Percentiles rank a stretch among this genome's conserved stretches.
These are phyloP conservation scores for Coemansia sp. DNA, from an alignment of 192 early-diverging fungal species.

Conservation along the genomic window DNA sequence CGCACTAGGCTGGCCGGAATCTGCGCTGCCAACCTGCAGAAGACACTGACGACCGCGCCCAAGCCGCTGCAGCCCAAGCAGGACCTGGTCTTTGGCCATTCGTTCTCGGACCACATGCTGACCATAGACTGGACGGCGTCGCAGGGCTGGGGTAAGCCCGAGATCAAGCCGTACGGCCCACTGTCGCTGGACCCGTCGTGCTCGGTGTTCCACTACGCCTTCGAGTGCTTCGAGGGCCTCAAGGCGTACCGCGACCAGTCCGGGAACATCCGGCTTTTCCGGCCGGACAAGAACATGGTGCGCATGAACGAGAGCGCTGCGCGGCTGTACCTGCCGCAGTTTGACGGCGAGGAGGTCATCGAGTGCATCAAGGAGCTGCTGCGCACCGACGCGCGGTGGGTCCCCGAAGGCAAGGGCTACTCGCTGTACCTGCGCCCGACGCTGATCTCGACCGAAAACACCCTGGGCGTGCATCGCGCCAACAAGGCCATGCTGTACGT, in stretches of 20 bases:
- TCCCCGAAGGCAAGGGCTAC: slow-evolving; percentile 87
- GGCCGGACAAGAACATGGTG: slow-evolving; percentile 96
- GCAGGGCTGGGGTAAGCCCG: slow-evolving; percentile 77
- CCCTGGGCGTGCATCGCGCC: slow-evolving; percentile 76
- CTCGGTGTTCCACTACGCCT: slow-evolving; percentile 89
- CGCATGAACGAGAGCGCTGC: slow-evolving; percentile 77
- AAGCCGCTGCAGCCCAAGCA: slow-evolving; percentile 27
- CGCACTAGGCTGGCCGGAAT: slow-evolving; percentile 18
- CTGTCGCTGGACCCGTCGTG: slow-evolving; percentile 77
- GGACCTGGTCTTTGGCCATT: slow-evolving; percentile 78
- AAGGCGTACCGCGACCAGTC: slow-evolving; percentile 89
- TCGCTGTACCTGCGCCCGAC: slow-evolving; percentile 94
- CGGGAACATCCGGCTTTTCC: slow-evolving; percentile 86
- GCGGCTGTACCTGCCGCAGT: slow-evolving; percentile 83
- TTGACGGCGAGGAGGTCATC: slow-evolving; percentile 78
- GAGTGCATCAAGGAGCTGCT: slow-evolving; percentile 84
- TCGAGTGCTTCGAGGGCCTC: slow-evolving; percentile 92
- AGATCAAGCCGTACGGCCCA: slow-evolving; percentile 83
- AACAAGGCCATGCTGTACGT: slow-evolving; percentile 80
- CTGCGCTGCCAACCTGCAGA: slow-evolving; percentile 40
- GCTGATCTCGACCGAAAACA: slow-evolving; percentile 88
- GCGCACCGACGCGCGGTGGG: slow-evolving; percentile 79
- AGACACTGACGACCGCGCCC: slow-evolving; percentile 37
- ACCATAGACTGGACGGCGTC: slow-evolving; percentile 69
- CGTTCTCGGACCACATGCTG: slow-evolving; percentile 97